Evolutionary conservation across 345 rosid species (phyloP), one percentile per base, ranked within the genome.

Genomic region (Salix caprea): DNA sequence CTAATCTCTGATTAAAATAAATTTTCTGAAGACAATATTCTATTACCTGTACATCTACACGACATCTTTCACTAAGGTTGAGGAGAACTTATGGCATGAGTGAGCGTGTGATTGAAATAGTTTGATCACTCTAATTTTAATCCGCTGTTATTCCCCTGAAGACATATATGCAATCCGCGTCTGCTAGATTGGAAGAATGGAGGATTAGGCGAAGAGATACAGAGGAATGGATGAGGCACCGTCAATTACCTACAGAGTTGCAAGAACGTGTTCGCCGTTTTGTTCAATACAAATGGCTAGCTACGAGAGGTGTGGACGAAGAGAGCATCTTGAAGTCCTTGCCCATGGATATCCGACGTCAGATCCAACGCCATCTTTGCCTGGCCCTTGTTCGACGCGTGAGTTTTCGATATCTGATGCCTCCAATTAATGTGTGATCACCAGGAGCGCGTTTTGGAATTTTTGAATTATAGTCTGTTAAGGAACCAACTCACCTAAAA

Each of bases 181-280:
- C 90, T 2, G 91, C 92, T 69, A 84, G 96, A 84, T 79, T 91
- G 32, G 98, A 96, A 81, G 97, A 96, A 77, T 96, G 92, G 94
- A 91, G 99, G 80, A 82, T 96, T 42, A 93, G 89, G 83, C 72
- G 91, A 80, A 87, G 94, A 81, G 99, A 96, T 80, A 91, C 95
- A 62, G 98, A 96, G 83, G 98, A 93, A 79, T 91, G 98, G 98
- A 96, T 92, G 99, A 86, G 95, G 77, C 98, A 91, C 83, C 91
- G 99, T 7, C 99, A 96, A 75, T 75, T 96, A 80, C 97, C 97
- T 37, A 87, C 82, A 6, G 90, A 84, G 64, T 86, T 96, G 75
- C 92, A 87, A 73, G 98, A 96, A 76, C 90, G 96, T 23, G 91
- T 96, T 32, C 92, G 87, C 40, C 87, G 85, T 44, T 96, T 88